Evolutionary conservation across 495 filamentous ascomycete genomes (phyloP), one percentile per base, ranked within the genome.

Genomic region (Friedmanniomyces endolithicus): DNA sequence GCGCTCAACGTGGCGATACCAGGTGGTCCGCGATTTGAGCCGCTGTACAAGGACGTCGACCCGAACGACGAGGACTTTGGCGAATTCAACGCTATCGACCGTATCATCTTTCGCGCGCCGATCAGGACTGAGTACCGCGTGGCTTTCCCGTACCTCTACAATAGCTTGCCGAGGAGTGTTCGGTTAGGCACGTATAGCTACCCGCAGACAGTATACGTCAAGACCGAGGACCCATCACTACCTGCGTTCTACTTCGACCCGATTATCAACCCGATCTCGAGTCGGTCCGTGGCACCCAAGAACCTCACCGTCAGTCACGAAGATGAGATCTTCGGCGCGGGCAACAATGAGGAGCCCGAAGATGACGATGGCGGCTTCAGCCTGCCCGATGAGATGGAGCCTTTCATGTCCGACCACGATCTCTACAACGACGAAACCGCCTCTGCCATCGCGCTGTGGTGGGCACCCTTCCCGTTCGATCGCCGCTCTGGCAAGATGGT

Each of bases 31-130:
- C 83, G 92, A 39, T 99, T 99, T 53, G 94, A 99, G 71, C 94
- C 94, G 16, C 71, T 99, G 11, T 99, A 97, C 75, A 99, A 99
- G 71, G 94, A 99, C 60, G 88, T 99, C 47, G 90, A 99, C 66
- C 94, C 94, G 29, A 97, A 99, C 63, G 90, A 97, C 63, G 94
- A 99, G 69, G 94, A 99, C 66, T 99, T 99, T 70, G 92, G 94
- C 66, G 94, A 99, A 69, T 99, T 99, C 79, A 99, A 99, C 63
- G 94, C 90, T 44, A 99, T 99, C 65, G 90, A 97, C 67, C 87
- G 94, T 56, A 99, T 99, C 69, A 99, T 99, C 62, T 99, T 99
- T 76, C 85, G 94, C 48, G 81, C 85, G 35, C 94, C 94, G 2
- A 94, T 97, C 62, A 81, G 90, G 50, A 99, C 90, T 20, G 94